A percentile compares a stretch with the other conserved stretches of the same genome.
These are phyloP conservation scores for Lactifluus piperatus DNA, from an alignment of 768 basidiomycete species.

Conservation along the genomic window DNA sequence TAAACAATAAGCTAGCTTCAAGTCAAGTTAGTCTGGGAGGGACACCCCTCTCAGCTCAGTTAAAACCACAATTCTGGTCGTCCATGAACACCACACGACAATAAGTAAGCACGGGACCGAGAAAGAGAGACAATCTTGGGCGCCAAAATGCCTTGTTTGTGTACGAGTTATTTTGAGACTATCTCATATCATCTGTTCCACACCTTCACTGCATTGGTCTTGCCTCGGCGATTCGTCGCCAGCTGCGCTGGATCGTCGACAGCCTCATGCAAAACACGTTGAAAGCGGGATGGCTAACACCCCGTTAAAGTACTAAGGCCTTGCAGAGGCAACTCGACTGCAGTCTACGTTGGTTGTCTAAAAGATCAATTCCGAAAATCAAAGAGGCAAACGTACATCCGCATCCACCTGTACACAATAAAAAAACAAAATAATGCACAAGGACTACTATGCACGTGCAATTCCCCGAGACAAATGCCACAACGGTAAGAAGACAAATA, in stretches of 20 bases:
- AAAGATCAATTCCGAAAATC: background rate
- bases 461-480: background rate
- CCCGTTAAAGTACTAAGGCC: constrained; percentile 1
- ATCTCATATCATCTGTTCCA: constrained; percentile 3
- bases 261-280: constrained; percentile 12
- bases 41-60: background rate
- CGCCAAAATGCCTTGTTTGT: constrained; percentile 1
- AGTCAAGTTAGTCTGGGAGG: too few relatives aligned
- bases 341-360: background rate
- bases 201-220: constrained; percentile 2
- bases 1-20: constrained; percentile 10
- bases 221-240: constrained; percentile 1
- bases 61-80: background rate
- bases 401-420: background rate
- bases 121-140: background rate
- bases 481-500: background rate
- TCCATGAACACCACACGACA: background rate
- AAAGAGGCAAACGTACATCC: background rate
- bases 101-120: background rate
- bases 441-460: background rate
- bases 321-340: background rate
- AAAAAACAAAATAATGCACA: too few relatives aligned
- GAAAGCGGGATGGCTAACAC: background rate
- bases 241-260: constrained; percentile 14
- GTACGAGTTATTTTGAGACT: background rate